Evolutionary conservation across 306 rosid genomes (phyloP).

Genomic region (Oxytropis ochrocephala): DNA sequence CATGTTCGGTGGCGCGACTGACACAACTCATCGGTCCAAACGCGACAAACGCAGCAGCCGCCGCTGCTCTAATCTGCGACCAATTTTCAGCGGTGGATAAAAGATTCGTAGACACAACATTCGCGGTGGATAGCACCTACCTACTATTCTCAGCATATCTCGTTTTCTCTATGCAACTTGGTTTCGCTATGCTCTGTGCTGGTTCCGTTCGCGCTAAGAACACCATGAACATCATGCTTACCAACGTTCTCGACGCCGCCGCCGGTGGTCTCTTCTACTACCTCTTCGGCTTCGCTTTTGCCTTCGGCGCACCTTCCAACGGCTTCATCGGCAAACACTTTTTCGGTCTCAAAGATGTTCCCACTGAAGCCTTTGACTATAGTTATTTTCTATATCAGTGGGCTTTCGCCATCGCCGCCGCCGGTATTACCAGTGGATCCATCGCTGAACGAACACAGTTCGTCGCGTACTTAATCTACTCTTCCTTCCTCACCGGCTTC

Average conservation of each 20-base stretch:
- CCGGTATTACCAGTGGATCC: conserved; percentile 86
- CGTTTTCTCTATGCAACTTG: conserved; percentile 98
- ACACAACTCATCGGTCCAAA: conserved; percentile 52
- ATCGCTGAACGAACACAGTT: conserved; percentile 89
- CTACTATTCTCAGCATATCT: conserved; percentile 91
- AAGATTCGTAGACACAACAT: conserved; percentile 39
- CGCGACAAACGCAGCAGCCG: conserved; percentile 45
- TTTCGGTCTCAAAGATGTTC: conserved; percentile 61
- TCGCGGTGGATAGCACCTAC: conserved; percentile 65
- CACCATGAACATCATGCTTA: conserved; percentile 99
- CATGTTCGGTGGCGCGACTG: conserved; percentile 36
- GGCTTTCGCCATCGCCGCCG: conserved; percentile 98
- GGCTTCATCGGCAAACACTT: conserved; percentile 80
- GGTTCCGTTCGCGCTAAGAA: conserved; percentile 98
- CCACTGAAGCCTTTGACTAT: conserved; percentile 30
- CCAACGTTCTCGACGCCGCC: conserved; percentile 92
- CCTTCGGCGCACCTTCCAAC: conserved; percentile 69
- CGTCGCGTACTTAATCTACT: conserved; percentile 76
- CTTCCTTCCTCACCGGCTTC: conserved; percentile 80
- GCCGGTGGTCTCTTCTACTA: conserved; percentile 83
- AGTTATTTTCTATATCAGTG: conserved; percentile 75
- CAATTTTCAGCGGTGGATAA: conserved; percentile 27
- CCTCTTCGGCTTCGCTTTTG: conserved; percentile 91
- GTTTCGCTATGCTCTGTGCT: conserved; percentile 97
- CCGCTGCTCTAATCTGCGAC: conserved; percentile 55